phyloP scores from a whole-genome alignment of 441 rosid species.

The Arabidopsis hybrid region DNA sequence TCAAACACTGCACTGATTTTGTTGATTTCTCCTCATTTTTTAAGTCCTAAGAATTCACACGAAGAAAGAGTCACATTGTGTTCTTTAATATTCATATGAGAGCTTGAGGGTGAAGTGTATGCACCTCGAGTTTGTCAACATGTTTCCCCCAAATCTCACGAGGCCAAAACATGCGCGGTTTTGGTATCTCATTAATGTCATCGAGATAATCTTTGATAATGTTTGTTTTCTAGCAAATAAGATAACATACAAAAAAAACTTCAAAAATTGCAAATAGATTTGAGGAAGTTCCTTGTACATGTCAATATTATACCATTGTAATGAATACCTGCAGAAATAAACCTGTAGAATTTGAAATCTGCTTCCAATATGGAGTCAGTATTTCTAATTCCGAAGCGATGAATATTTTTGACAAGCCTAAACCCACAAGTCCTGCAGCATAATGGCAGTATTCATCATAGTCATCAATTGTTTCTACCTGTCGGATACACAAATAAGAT shows the following conservation, averaged over 20 bases:
- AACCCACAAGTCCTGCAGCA: conserved; percentile 91
- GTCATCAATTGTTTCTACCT: conserved; percentile 90
- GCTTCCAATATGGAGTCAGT: conserved; percentile 54
- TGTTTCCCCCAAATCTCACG: conserved; percentile 87
- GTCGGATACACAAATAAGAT: conserved; percentile 26
- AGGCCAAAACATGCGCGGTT: conserved; percentile 98
- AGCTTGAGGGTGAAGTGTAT: conserved; percentile 19
- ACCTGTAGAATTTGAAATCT: conserved; percentile 84
- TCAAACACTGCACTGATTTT: conserved; percentile 87
- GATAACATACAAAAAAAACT: not conserved
- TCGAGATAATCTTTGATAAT: conserved; percentile 90
- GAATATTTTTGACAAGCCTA: conserved; percentile 90
- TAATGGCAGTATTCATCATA: conserved; percentile 95
- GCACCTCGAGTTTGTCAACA: conserved; percentile 84
- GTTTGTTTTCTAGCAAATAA: conserved; percentile 71
- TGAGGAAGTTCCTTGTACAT: not conserved
- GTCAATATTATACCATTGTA: not conserved
- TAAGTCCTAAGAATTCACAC: conserved; percentile 57
- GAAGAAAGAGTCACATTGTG: conserved; percentile 12
- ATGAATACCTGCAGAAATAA: conserved; percentile 86
- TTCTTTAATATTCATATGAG: conserved; percentile 1
- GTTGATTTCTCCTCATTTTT: conserved; percentile 77
- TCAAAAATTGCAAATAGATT: not conserved
- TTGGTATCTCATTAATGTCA: conserved; percentile 94
- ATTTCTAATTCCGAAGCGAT: conserved; percentile 73